Conservation (phyloP, 805 yeast species). For the Wickerhamiella galacta region DNA sequence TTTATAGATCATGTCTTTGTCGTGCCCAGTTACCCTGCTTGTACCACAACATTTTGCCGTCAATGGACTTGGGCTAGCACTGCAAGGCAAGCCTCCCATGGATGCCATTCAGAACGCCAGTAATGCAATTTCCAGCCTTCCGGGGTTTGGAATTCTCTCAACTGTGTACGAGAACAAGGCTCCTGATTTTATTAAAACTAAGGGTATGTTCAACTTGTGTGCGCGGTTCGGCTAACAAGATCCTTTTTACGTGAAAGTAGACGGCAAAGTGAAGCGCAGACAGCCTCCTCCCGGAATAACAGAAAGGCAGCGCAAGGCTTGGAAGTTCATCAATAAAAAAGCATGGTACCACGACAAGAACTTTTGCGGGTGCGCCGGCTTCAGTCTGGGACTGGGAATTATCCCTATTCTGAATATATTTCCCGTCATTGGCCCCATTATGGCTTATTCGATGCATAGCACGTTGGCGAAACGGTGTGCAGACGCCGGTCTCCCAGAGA, state of each 20-base stretch:
- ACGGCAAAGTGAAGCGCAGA: slow-evolving; percentile 40
- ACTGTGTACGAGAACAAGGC: slow-evolving; percentile 52
- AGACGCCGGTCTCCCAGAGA: slow-evolving; percentile 39
- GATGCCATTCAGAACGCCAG: no score
- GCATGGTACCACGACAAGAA: slow-evolving; percentile 87
- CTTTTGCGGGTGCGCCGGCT: slow-evolving; percentile 52
- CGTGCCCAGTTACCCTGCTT: no score
- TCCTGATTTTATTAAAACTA: slow-evolving; percentile 44
- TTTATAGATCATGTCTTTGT: no score
- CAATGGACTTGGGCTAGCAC: no score
- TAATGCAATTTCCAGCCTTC: slow-evolving; percentile 28
- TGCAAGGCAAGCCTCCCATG: no score
- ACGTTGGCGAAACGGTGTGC: slow-evolving; percentile 48
- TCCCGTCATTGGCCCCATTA: slow-evolving; percentile 72
- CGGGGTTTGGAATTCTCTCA: slow-evolving; percentile 40
- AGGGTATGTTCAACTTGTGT: slow-evolving; percentile 17
- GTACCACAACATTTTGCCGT: no score
- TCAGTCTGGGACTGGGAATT: slow-evolving; percentile 59
- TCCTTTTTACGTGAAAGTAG: slow-evolving; percentile 23
- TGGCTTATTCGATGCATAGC: slow-evolving; percentile 66
- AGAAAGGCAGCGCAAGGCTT: slow-evolving; percentile 42
- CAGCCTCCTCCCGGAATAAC: slow-evolving; percentile 43
- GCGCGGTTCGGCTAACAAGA: slow-evolving; percentile 9
- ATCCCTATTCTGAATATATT: slow-evolving; percentile 56
- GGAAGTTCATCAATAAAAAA: slow-evolving; percentile 54